Conservation (phyloP, 495 filamentous ascomycete genomes). For the Penicillium taxi region DNA sequence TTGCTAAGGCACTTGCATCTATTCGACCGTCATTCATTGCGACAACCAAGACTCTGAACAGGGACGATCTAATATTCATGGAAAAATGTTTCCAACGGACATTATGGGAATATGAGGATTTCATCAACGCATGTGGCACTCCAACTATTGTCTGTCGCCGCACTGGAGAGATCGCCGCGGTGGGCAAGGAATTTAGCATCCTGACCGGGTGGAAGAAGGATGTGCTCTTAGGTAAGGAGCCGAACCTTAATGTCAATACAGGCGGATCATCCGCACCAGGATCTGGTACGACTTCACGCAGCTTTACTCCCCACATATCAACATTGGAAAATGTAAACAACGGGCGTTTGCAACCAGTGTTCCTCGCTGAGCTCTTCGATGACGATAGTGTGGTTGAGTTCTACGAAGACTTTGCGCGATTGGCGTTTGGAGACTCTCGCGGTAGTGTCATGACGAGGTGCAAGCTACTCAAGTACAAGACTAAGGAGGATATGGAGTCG, state of each 20-base stretch:
- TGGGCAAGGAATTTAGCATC: conserved; percentile 90
- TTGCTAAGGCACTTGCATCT: conserved; percentile 77
- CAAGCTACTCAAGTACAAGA: conserved; percentile 84
- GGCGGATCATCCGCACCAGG: conserved; percentile 31
- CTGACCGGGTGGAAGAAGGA: conserved; percentile 93
- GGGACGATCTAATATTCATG: conserved; percentile 90
- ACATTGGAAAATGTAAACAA: conserved; percentile 15
- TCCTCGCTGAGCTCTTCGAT: conserved; percentile 85
- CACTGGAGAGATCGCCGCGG: conserved; percentile 84
- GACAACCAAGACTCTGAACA: conserved; percentile 71
- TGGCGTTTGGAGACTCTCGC: conserved; percentile 83
- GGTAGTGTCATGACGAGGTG: conserved; percentile 76
- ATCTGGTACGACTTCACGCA: conserved; percentile 33
- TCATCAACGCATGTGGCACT: conserved; percentile 76
- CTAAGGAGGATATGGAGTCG: conserved; percentile 53
- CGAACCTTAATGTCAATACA: conserved; percentile 83
- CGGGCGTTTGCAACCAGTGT: conserved; percentile 61
- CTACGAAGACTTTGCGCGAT: conserved; percentile 87
- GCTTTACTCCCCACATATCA: conserved; percentile 43
- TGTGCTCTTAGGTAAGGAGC: conserved; percentile 76
- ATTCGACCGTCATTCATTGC: conserved; percentile 91
- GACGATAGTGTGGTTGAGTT: conserved; percentile 90
- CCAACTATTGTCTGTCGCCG: conserved; percentile 87
- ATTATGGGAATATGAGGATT: conserved; percentile 85
- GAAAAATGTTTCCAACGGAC: conserved; percentile 94